These are phyloP conservation scores for Naganishia vaughanmartiniae DNA, from an alignment of 768 basidiomycete species.

Conservation along the genomic window DNA sequence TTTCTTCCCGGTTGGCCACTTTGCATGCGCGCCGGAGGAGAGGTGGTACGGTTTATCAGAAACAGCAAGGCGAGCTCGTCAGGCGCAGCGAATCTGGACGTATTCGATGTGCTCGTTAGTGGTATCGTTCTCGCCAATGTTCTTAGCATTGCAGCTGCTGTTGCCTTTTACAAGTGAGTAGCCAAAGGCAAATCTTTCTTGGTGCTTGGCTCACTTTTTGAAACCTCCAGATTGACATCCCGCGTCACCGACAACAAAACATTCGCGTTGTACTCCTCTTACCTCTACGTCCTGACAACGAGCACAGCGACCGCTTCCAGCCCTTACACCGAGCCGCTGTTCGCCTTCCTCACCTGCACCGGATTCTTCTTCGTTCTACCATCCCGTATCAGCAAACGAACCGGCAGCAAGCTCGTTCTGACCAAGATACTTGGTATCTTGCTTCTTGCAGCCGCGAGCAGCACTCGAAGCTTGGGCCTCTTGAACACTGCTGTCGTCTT, in stretches of 20 bases:
- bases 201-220: background rate
- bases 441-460: conserved; percentile 39
- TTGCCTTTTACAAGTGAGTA: conserved; percentile 50
- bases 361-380: conserved; percentile 53
- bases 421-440: conserved; percentile 27
- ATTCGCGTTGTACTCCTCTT: conserved; percentile 63
- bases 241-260: conserved; percentile 60
- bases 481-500: conserved; percentile 36
- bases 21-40: conserved; percentile 56
- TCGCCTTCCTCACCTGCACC: conserved; percentile 73
- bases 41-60: conserved; percentile 22
- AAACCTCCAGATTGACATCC: conserved; percentile 56
- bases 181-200: conserved; percentile 51
- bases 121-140: conserved; percentile 37
- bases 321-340: conserved; percentile 81
- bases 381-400: conserved; percentile 11
- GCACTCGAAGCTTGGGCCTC: conserved; percentile 44
- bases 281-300: conserved; percentile 74
- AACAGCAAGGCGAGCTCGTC: background rate
- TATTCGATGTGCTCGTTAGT: conserved; percentile 36
- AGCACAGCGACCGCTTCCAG: conserved; percentile 73
- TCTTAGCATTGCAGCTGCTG: conserved; percentile 37
- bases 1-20: conserved; percentile 72
- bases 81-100: conserved; percentile 6
- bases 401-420: background rate